Evolutionary conservation across 2,329 filamentous ascomycete genomes (phyloP).

Genomic region (Akanthomyces dipterigenus): DNA sequence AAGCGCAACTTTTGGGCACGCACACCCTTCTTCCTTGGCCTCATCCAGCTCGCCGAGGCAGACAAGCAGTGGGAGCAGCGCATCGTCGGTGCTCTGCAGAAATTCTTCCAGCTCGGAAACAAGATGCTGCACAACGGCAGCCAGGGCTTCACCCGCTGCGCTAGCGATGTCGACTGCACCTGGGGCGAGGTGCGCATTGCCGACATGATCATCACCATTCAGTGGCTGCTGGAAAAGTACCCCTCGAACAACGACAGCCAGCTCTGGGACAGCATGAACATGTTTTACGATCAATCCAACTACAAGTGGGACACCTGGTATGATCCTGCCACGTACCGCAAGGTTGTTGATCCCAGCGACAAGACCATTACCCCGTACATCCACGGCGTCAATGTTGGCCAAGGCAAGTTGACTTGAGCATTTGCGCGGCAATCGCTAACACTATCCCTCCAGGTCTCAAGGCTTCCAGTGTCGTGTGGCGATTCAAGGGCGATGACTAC

Average conservation of each 20-base stretch:
- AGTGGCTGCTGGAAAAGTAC: conserved; percentile 34
- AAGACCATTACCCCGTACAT: conserved; percentile 24
- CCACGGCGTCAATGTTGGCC: conserved; percentile 38
- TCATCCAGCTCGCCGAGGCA: conserved; percentile 28
- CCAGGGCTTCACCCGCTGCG: conserved; percentile 40
- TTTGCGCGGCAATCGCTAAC: background rate
- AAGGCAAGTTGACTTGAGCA: conserved; percentile 24
- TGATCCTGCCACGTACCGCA: conserved; percentile 17
- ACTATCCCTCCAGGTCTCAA: conserved; percentile 24
- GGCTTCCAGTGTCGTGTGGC: conserved; percentile 33
- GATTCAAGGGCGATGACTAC: conserved; percentile 30
- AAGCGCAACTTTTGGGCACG: conserved; percentile 26
- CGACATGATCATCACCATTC: conserved; percentile 32
- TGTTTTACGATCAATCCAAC: conserved; percentile 26
- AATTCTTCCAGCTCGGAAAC: conserved; percentile 38
- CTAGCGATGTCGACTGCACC: conserved; percentile 30
- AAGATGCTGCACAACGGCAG: conserved; percentile 48
- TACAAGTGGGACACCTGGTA: conserved; percentile 26
- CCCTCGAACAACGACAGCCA: conserved; percentile 19
- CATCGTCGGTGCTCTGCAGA: conserved; percentile 16
- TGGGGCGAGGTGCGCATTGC: conserved; percentile 30
- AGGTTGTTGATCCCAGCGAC: conserved; percentile 16
- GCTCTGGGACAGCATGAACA: conserved; percentile 34
- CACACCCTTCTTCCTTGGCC: conserved; percentile 25
- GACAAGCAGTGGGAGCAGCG: conserved; percentile 19